Evolutionary conservation across 163 green algal species (phyloP).

Genomic region (Scenedesmus sp.): DNA sequence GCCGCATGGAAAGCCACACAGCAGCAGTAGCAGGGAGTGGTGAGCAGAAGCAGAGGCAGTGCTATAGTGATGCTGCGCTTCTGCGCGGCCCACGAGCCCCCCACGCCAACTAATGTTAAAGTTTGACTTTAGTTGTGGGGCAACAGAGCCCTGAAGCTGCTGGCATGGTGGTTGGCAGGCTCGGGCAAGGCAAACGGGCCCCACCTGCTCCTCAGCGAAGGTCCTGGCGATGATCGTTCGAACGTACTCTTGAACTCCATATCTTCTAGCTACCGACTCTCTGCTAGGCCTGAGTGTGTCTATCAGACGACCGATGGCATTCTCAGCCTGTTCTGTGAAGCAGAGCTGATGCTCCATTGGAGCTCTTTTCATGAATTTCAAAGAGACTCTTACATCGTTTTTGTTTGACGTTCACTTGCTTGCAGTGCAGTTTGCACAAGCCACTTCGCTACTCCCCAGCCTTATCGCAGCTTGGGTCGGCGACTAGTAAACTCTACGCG

Average conservation of each 20-base stretch:
- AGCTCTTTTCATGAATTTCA: not conserved
- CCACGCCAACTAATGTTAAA: not conserved
- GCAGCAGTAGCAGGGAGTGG: not conserved
- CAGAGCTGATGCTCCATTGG: not conserved
- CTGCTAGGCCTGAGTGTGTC: slow-evolving; percentile 62
- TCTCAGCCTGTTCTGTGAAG: slow-evolving; percentile 10
- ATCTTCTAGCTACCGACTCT: slow-evolving; percentile 61
- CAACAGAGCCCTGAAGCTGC: not conserved
- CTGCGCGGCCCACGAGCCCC: not conserved
- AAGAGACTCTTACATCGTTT: not conserved
- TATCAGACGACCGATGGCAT: slow-evolving; percentile 63
- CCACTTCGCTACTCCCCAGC: not conserved
- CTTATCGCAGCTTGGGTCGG: not conserved
- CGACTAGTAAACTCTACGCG: not conserved
- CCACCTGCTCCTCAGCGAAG: slow-evolving; percentile 67
- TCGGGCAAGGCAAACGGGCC: not conserved
- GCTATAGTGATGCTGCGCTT: not conserved
- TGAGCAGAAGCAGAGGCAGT: not conserved
- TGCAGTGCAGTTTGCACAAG: not conserved
- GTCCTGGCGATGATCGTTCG: slow-evolving; percentile 63
- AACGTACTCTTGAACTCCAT: slow-evolving; percentile 69
- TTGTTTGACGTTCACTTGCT: not conserved
- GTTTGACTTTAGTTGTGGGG: not conserved
- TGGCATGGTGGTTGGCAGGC: slow-evolving; percentile 10
- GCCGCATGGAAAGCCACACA: not conserved